Percentiles rank a stretch among this genome's conserved stretches.
These are phyloP conservation scores for Dactylonectria macrodidyma DNA, from an alignment of 2,329 filamentous ascomycete species.

Conservation along the genomic window DNA sequence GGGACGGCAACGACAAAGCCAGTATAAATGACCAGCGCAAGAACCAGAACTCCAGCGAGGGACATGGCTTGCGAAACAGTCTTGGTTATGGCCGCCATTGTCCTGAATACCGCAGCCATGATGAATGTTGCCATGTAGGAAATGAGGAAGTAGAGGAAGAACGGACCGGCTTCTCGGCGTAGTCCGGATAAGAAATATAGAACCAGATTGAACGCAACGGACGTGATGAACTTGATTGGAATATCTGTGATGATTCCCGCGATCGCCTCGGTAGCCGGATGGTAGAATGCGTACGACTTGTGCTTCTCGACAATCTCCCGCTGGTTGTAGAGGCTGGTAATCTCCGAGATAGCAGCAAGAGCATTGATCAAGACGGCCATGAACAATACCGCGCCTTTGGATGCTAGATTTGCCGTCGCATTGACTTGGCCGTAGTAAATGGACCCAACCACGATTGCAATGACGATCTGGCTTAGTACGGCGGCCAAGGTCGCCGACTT, in stretches of 20 bases:
- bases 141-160: conserved; percentile 83
- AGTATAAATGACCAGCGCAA: conserved; percentile 61
- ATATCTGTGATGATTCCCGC: conserved; percentile 52
- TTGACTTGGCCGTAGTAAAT: conserved; percentile 74
- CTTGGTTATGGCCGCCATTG: conserved; percentile 77
- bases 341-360: conserved; percentile 46
- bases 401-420: conserved; percentile 70
- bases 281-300: conserved; percentile 53
- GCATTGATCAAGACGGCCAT: conserved; percentile 52
- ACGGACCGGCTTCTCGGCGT: conserved; percentile 71
- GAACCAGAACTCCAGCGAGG: conserved; percentile 65
- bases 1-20: conserved; percentile 46
- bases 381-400: conserved; percentile 46
- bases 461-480: conserved; percentile 47
- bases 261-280: conserved; percentile 48
- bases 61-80: conserved; percentile 72
- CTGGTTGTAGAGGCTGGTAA: conserved; percentile 41
- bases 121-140: conserved; percentile 76
- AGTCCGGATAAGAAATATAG: conserved; percentile 68
- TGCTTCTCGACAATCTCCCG: conserved; percentile 49
- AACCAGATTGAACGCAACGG: conserved; percentile 63
- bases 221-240: conserved; percentile 55
- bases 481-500: conserved; percentile 60
- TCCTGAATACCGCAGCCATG: conserved; percentile 76
- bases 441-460: conserved; percentile 72